Evolutionary conservation across 2,329 filamentous ascomycete species (phyloP).

Genomic region (Aspergillus piperis): DNA sequence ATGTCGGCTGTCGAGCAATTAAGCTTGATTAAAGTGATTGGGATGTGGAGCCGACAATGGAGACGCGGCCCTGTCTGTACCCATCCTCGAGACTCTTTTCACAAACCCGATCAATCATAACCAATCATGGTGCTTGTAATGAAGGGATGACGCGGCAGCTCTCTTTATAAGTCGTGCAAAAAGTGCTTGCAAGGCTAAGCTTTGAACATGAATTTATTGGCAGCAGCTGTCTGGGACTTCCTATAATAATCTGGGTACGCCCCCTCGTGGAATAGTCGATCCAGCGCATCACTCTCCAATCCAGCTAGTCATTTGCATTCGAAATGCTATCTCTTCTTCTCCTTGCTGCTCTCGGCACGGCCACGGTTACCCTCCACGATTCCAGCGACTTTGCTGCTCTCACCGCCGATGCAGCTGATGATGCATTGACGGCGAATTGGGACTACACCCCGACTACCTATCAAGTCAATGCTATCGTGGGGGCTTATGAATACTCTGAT

Average conservation of each 20-base stretch:
- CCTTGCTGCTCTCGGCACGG: background rate
- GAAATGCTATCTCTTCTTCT: background rate
- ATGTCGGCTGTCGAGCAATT: background rate
- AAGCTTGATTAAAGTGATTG: background rate
- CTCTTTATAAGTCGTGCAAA: background rate
- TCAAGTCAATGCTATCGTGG: background rate
- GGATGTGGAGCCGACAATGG: background rate
- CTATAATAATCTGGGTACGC: no score
- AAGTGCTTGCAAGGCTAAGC: rapidly evolving
- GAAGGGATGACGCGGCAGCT: background rate
- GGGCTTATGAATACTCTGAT: background rate
- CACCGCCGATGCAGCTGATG: background rate
- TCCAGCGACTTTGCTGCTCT: background rate
- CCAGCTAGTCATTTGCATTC: background rate
- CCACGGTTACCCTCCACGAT: background rate
- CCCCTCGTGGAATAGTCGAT: no score
- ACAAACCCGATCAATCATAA: background rate
- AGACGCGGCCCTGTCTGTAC: background rate
- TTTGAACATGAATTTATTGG: no score
- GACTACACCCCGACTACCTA: background rate
- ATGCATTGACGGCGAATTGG: background rate
- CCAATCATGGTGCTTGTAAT: background rate
- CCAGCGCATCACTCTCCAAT: background rate
- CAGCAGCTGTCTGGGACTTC: no score
- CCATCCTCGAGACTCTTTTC: background rate